Conservation (phyloP, 495 filamentous ascomycete genomes). For the Podospora bellae-mahoneyi region DNA sequence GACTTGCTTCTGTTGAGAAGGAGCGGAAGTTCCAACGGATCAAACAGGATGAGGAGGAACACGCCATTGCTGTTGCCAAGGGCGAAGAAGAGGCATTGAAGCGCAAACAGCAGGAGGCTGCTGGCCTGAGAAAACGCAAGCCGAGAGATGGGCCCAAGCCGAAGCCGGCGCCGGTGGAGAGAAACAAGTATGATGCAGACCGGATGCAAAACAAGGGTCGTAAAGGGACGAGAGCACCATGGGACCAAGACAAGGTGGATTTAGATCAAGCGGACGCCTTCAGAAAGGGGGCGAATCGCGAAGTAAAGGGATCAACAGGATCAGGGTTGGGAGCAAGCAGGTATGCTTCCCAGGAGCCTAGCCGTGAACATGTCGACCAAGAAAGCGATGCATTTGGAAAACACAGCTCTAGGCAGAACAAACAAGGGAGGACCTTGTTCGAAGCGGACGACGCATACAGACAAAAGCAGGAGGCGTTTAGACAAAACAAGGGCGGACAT, state of each 20-base stretch:
- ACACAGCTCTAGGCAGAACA: constrained; percentile 17
- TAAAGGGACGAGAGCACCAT: constrained; percentile 45
- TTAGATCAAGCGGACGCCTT: constrained; percentile 20
- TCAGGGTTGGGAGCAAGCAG: constrained; percentile 33
- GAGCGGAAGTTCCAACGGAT: constrained; percentile 49
- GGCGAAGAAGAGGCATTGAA: constrained; percentile 49
- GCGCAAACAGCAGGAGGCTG: constrained; percentile 43
- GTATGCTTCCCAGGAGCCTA: constrained; percentile 22
- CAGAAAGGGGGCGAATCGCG: constrained; percentile 39
- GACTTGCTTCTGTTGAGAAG: constrained; percentile 44
- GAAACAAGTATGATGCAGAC: constrained; percentile 48
- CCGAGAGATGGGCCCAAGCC: constrained; percentile 42
- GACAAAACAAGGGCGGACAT: neutral
- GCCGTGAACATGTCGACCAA: constrained; percentile 20
- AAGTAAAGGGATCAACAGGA: constrained; percentile 35
- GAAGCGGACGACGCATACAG: neutral
- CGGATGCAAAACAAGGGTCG: constrained; percentile 46
- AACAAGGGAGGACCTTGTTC: constrained; percentile 28
- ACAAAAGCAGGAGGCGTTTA: neutral
- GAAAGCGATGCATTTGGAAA: constrained; percentile 29
- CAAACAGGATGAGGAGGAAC: constrained; percentile 49
- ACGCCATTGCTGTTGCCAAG: constrained; percentile 49
- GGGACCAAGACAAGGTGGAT: constrained; percentile 46
- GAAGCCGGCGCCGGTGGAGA: constrained; percentile 40
- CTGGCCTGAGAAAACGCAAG: constrained; percentile 35